Evolutionary conservation across 192 early-diverging fungal species (phyloP), one percentile per base, ranked within the genome.

Genomic region (Oehlia diaphana): DNA sequence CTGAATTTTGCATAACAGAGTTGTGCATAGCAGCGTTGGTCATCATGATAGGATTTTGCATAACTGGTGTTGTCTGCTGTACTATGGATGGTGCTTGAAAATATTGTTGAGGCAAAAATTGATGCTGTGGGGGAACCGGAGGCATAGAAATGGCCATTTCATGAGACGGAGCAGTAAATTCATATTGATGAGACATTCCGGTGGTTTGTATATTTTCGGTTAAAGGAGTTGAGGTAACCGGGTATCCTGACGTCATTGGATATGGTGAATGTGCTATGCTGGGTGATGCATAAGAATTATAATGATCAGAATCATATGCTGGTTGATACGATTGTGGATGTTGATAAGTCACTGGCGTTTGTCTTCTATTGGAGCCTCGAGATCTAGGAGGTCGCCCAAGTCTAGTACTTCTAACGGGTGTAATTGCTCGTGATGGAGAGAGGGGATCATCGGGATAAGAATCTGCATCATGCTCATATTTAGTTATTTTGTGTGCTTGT

Each of bases 81-180:
- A 28, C 12, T 19, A 26, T 26, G 33, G 31, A 31, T 31, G 67
- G 65, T 10, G 49, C 69, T 64, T 80, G 50, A 58, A 14, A 58
- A 58, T 58, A 58, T 58, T 14, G 50, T 58, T 50, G 49, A 50
- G 50, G 4, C 2, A 58, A 16, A 58, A 47, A 47, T 47, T 47
- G 44, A 47, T 58, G 16, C 0, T 81, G 80, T 37, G 78, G 72
- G 53, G 74, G 81, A 69, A 80, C 44, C 4, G 80, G 75, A 58
- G 13, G 50, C 13, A 58, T 19, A 58, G 50, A 58, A 16, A 58
- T 58, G 16, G 50, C 13, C 16, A 19, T 16, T 19, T 58, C 50
- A 19, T 58, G 50, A 58, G 50, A 13, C 5, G 50, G 13, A 19
- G 50, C 16, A 19, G 13, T 13, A 19, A 4, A 58, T 19, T 19